Evolutionary conservation across 1,284 basidiomycete genomes (phyloP).

Genomic region (Fomitiporia mediterranea): DNA sequence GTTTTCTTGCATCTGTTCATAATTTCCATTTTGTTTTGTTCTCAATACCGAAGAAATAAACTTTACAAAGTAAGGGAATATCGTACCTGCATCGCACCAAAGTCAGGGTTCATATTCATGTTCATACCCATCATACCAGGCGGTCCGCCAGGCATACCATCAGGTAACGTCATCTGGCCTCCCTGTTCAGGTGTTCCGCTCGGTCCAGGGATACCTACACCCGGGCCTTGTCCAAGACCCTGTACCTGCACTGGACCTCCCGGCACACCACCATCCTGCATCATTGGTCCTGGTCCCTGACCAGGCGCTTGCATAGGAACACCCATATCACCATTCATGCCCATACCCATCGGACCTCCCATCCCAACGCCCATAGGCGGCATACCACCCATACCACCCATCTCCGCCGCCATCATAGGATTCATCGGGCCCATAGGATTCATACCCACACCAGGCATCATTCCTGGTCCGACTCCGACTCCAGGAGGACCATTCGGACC

Average conservation of each 20-base stretch:
- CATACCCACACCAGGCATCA: conserved; percentile 49
- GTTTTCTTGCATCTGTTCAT: conserved; percentile 28
- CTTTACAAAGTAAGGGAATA: neutral
- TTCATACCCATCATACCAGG: conserved; percentile 31
- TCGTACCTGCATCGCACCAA: conserved; percentile 46
- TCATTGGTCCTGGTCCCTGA: conserved; percentile 21
- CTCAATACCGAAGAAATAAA: neutral
- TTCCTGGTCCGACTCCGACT: conserved; percentile 32
- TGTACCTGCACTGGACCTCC: conserved; percentile 22
- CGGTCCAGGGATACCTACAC: conserved; percentile 5
- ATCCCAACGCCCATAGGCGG: conserved; percentile 39
- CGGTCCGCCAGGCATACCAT: conserved; percentile 16
- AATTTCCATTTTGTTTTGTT: neutral
- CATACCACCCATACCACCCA: conserved; percentile 46
- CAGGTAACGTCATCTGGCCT: conserved; percentile 21
- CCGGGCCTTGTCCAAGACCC: conserved; percentile 17
- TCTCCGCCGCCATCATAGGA: conserved; percentile 19
- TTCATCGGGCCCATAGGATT: conserved; percentile 39
- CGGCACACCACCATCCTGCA: conserved; percentile 23
- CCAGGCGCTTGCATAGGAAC: conserved; percentile 40
- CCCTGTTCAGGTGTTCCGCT: conserved; percentile 17
- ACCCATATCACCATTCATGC: conserved; percentile 49
- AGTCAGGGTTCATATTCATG: conserved; percentile 31
- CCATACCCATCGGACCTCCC: conserved; percentile 42
- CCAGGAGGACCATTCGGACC: conserved; percentile 42